Evolutionary conservation across 768 basidiomycete genomes (phyloP).

Genomic region (Kwoniella sp.): DNA sequence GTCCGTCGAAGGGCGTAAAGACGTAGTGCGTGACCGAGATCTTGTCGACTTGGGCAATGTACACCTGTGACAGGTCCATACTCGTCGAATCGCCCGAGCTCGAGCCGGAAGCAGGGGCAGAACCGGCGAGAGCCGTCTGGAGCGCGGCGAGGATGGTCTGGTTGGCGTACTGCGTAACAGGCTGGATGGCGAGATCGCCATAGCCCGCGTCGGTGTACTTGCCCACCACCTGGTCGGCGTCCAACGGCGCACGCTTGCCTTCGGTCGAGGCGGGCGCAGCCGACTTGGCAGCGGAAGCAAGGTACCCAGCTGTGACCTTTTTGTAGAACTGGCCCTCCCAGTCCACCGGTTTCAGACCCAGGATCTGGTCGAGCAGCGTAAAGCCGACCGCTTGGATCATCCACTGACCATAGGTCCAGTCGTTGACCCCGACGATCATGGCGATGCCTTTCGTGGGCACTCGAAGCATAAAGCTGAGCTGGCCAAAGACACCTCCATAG

Average conservation of each 20-base stretch:
- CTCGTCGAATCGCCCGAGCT: not conserved
- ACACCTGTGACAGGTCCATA: slow-evolving; percentile 6
- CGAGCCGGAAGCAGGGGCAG: not conserved
- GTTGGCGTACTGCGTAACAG: not conserved
- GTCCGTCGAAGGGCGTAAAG: slow-evolving; percentile 25
- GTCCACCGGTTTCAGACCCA: slow-evolving; percentile 16
- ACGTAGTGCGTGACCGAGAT: slow-evolving; percentile 18
- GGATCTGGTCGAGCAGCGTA: slow-evolving; percentile 10
- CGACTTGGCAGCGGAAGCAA: not conserved
- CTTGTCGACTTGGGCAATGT: not conserved
- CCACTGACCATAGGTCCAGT: slow-evolving; percentile 4
- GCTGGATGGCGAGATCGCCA: slow-evolving; percentile 2
- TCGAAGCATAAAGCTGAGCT: slow-evolving; percentile 18
- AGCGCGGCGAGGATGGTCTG: not conserved
- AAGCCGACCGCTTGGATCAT: not conserved
- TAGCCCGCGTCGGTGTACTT: slow-evolving; percentile 5
- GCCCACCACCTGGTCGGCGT: not conserved
- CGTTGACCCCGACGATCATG: slow-evolving; percentile 32
- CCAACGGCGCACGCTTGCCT: not conserved
- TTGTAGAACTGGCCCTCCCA: slow-evolving; percentile 15
- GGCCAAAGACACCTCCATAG: slow-evolving; percentile 32
- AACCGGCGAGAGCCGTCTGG: not conserved
- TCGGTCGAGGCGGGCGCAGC: not conserved
- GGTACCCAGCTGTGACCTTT: not conserved
- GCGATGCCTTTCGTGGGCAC: slow-evolving; percentile 28